Base-by-base conservation (phyloP, 2,329 filamentous ascomycete species). In the Epichloe coenophiala region DNA sequence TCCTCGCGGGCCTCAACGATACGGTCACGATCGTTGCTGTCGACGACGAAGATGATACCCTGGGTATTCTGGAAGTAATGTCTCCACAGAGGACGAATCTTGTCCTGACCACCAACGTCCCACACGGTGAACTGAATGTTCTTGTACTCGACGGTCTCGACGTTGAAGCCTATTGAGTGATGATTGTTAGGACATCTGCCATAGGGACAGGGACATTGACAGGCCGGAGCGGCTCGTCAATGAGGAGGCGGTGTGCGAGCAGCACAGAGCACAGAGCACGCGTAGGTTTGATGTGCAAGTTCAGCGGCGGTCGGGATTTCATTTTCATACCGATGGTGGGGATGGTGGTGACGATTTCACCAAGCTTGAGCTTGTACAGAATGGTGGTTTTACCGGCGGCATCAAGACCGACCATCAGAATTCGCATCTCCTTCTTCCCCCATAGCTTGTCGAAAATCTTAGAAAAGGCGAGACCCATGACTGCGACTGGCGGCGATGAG, bases 351-450 rank as follows among this genome's bases (percentile, higher is more conserved):
- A 97, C 93, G 69, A 95, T 93, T 79, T 96, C 86, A 75, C 93
- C 91, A 67, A 98, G 87, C 83, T 98, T 98, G 72, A 98, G 84
- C 82, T 98, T 98, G 80, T 98, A 98, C 63, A 98, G 84, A 68
- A 98, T 98, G 64, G 93, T 98, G 67, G 93, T 98, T 83, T 98
- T 98, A 86, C 93, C 93, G 71, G 93, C 93, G 65, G 93, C 93
- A 73, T 98, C 93, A 66, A 98, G 84, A 81, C 93, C 93, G 64
- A 98, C 90, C 93, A 98, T 98, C 74, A 98, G 74, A 77, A 98
- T 96, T 80, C 93, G 84, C 93, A 98, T 98, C 83, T 98, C 93
- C 84, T 97, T 97, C 86, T 95, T 95, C 68, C 91, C 89, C 85
- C 88, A 95, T 72, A 97, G 81, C 77, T 85, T 83, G 70, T 95